These are phyloP conservation scores for Cyclospora cayetanensis DNA, from an alignment of 169 alveolate genomes.

Conservation along the genomic window DNA sequence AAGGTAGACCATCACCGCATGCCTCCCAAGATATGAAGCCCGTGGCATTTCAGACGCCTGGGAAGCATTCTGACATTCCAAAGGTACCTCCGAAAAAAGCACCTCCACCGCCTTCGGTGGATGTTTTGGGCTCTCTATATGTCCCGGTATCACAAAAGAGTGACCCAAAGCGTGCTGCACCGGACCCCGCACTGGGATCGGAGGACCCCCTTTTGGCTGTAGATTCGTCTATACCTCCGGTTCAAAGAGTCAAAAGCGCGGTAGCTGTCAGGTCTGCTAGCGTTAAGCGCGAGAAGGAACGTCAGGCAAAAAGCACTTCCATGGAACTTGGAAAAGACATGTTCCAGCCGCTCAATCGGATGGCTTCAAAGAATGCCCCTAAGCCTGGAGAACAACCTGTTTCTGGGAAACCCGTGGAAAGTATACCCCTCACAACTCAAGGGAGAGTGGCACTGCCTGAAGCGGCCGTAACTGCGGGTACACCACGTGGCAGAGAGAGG, in stretches of 20 bases:
- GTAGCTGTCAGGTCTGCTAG: constrained; percentile 11
- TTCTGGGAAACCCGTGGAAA: constrained; percentile 5
- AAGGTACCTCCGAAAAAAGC: neutral
- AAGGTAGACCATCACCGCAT: too few relatives aligned
- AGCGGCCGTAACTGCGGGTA: neutral
- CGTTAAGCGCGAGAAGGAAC: neutral
- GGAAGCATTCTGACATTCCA: too few relatives aligned
- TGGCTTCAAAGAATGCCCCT: neutral
- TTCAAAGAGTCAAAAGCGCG: constrained; percentile 44
- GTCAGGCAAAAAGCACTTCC: constrained; percentile 6
- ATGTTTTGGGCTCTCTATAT: constrained; percentile 8
- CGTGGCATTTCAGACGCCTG: too few relatives aligned
- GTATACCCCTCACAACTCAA: neutral
- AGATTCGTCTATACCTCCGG: neutral
- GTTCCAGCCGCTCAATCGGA: constrained; percentile 8
- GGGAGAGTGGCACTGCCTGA: neutral
- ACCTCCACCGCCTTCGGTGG: constrained; percentile 44
- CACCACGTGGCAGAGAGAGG: neutral
- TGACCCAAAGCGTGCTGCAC: neutral
- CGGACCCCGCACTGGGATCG: neutral
- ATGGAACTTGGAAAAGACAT: neutral
- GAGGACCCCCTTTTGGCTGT: constrained; percentile 43
- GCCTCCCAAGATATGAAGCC: too few relatives aligned
- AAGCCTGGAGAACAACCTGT: neutral
- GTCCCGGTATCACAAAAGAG: neutral